phyloP scores from a whole-genome alignment of 2,329 filamentous ascomycete species.

The Apiospora aurea region DNA sequence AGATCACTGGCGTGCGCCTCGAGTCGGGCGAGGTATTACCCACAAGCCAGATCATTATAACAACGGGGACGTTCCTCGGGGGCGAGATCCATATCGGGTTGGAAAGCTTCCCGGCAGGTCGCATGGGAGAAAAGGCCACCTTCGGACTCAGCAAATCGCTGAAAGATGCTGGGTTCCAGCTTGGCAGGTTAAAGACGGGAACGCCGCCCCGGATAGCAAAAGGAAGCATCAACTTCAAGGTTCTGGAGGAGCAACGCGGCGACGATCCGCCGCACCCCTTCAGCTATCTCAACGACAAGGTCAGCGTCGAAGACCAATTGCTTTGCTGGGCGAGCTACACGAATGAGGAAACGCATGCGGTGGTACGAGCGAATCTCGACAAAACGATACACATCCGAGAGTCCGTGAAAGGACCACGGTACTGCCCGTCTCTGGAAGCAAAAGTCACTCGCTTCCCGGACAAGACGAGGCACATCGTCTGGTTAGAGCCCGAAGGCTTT shows the following conservation, averaged over 20 bases:
- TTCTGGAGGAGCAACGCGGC: conserved; percentile 76
- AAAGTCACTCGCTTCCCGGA: conserved; percentile 90
- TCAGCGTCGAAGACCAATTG: conserved; percentile 82
- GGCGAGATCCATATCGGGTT: conserved; percentile 97
- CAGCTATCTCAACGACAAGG: conserved; percentile 83
- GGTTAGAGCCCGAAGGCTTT: conserved; percentile 97
- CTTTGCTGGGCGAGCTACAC: conserved; percentile 89
- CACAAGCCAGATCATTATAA: conserved; percentile 86
- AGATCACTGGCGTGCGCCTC: conserved; percentile 83
- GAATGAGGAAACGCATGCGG: conserved; percentile 80
- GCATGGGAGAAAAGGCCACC: conserved; percentile 93
- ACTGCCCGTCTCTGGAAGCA: conserved; percentile 94
- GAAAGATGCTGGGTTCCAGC: conserved; percentile 83
- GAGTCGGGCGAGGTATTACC: conserved; percentile 87
- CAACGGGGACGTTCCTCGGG: conserved; percentile 92
- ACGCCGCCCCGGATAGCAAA: conserved; percentile 88
- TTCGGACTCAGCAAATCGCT: conserved; percentile 92
- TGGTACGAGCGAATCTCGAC: conserved; percentile 89
- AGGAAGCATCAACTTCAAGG: conserved; percentile 79
- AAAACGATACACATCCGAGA: conserved; percentile 97
- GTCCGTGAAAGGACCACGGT: conserved; percentile 90
- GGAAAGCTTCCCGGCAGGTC: conserved; percentile 82
- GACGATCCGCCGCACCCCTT: conserved; percentile 90
- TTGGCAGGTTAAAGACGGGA: conserved; percentile 93
- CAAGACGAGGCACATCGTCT: conserved; percentile 85